phyloP scores from a whole-genome alignment of 768 basidiomycete species.

The Amyloporia xantha region DNA sequence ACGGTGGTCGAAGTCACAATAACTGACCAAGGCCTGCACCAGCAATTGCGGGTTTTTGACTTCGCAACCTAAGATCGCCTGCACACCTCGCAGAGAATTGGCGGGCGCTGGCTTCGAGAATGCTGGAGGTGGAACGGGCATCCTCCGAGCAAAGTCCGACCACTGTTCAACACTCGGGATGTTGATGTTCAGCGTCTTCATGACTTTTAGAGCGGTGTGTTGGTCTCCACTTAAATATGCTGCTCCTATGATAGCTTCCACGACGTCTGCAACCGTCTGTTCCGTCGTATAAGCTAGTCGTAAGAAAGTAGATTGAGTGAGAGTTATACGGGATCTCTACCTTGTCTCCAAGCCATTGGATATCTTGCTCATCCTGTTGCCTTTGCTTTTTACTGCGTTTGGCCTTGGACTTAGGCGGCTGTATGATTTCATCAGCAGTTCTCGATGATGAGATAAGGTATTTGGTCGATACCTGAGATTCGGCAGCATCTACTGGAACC shows the following conservation, averaged over 20 bases:
- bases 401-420: background rate
- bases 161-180: constrained; percentile 59
- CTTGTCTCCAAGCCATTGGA: constrained; percentile 73
- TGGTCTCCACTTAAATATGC: constrained; percentile 71
- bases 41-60: constrained; percentile 60
- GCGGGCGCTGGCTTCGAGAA: background rate
- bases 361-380: constrained; percentile 34
- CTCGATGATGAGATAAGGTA: too few relatives aligned
- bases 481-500: background rate
- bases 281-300: background rate
- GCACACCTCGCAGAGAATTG: constrained; percentile 49
- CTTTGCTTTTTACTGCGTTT: constrained; percentile 34
- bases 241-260: constrained; percentile 80
- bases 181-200: constrained; percentile 59
- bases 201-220: constrained; percentile 55
- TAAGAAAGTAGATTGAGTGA: background rate
- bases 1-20: background rate
- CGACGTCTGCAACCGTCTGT: constrained; percentile 77
- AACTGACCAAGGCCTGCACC: constrained; percentile 63
- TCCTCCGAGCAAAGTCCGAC: constrained; percentile 56
- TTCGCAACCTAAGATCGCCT: constrained; percentile 55
- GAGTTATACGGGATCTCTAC: constrained; percentile 28
- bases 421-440: too few relatives aligned
- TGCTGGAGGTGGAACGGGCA: constrained; percentile 22
- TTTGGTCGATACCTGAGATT: too few relatives aligned